Evolutionary conservation across 106 monocot species (phyloP).

Genomic region (Alisma plantagoaquatica): DNA sequence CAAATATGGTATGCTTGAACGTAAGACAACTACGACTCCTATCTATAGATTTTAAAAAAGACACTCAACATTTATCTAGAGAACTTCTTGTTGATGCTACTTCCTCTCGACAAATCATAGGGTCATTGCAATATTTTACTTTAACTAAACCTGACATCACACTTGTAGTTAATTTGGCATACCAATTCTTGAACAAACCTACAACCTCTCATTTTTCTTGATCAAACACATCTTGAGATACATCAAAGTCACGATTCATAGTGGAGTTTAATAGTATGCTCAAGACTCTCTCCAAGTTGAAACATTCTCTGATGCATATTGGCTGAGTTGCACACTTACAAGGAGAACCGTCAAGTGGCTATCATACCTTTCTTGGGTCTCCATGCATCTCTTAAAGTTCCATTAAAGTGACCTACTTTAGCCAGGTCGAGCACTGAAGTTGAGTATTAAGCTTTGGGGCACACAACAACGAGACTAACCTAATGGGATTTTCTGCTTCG

Average conservation of each 20-base stretch:
- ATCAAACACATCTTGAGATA: background rate
- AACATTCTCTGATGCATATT: background rate
- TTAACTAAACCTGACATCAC: background rate
- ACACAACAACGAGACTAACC: too few species aligned
- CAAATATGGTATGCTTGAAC: too few species aligned
- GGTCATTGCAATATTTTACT: conserved; percentile 1
- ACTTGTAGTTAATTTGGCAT: background rate
- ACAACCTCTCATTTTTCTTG: background rate
- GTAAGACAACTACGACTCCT: too few species aligned
- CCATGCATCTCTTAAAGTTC: background rate
- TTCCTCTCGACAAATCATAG: background rate
- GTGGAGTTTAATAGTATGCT: background rate
- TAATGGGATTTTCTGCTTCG: too few species aligned
- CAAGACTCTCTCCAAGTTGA: background rate
- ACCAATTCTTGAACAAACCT: background rate
- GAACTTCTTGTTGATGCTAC: background rate
- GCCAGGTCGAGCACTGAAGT: background rate
- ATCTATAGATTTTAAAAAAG: too few species aligned
- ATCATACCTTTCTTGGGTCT: background rate
- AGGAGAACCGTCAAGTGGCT: background rate
- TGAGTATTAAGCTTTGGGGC: background rate
- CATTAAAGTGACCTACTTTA: background rate
- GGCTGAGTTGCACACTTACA: background rate
- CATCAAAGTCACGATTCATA: background rate
- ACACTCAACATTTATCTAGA: too few species aligned